These are phyloP conservation scores for Cunninghamia lanceolata DNA, from an alignment of 75 land plant genomes.

Conservation along the genomic window DNA sequence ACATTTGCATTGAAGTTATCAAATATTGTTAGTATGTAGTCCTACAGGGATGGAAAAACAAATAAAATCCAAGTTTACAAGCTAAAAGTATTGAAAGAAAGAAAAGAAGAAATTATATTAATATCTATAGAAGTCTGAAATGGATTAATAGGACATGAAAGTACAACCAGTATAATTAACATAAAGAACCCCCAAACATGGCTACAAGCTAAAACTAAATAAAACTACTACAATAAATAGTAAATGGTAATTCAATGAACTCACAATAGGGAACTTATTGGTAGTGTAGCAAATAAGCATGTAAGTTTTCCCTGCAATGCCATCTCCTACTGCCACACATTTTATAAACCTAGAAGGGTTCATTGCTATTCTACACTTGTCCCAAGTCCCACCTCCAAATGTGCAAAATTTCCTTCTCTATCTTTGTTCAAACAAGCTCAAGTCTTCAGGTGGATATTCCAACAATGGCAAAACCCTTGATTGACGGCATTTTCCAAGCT, in stretches of 20 bases:
- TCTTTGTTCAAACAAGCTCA: neutral
- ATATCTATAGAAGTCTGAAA: neutral
- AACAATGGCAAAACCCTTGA: too few relatives aligned
- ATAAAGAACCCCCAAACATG: neutral
- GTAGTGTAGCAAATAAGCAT: constrained; percentile 55
- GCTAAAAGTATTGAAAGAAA: neutral
- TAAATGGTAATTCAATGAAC: neutral
- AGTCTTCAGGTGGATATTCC: too few relatives aligned
- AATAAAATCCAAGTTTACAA: neutral
- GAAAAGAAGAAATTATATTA: neutral
- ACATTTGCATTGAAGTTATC: constrained; percentile 62
- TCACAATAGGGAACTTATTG: constrained; percentile 42
- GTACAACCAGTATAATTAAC: too few relatives aligned
- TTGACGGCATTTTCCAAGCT: too few relatives aligned
- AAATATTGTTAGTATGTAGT: constrained; percentile 57
- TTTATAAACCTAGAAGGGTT: constrained; percentile 36
- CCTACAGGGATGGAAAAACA: constrained; percentile 18
- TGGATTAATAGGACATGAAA: neutral
- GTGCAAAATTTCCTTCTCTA: neutral
- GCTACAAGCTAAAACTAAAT: neutral
- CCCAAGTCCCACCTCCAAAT: neutral
- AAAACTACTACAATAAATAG: neutral
- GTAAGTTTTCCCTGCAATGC: constrained; percentile 42
- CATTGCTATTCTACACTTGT: constrained; percentile 19
- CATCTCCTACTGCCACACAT: constrained; percentile 46